Conservation (phyloP, 2,329 filamentous ascomycete genomes). For the Pseudogymnoascus sp. region DNA sequence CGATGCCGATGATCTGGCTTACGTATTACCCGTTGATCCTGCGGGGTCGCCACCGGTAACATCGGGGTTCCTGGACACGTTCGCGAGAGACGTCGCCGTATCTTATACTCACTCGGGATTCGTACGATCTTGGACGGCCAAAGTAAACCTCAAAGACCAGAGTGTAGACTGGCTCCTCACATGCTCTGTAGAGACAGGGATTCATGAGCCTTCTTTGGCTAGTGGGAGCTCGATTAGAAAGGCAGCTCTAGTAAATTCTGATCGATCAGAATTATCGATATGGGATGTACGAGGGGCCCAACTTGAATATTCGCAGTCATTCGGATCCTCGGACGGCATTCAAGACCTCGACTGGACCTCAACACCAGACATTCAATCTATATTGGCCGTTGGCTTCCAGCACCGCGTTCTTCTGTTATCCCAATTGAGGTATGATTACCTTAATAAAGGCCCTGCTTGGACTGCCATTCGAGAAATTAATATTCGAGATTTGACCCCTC, state of each 20-base stretch:
- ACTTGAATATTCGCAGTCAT: slow-evolving; percentile 73
- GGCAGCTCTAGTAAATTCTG: slow-evolving; percentile 70
- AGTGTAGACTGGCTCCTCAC: slow-evolving; percentile 76
- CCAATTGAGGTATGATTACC: slow-evolving; percentile 85
- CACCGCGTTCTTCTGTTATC: slow-evolving; percentile 74
- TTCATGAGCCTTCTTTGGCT: slow-evolving; percentile 65
- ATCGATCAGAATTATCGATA: slow-evolving; percentile 71
- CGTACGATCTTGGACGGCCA: slow-evolving; percentile 79
- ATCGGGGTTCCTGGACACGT: slow-evolving; percentile 76
- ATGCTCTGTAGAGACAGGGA: slow-evolving; percentile 70
- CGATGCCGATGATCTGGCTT: slow-evolving; percentile 49
- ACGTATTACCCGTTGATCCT: slow-evolving; percentile 76
- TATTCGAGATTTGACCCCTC: slow-evolving; percentile 73
- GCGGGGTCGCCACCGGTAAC: slow-evolving; percentile 65
- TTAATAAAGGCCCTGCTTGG: slow-evolving; percentile 86
- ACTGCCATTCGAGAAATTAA: slow-evolving; percentile 74
- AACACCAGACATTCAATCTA: slow-evolving; percentile 80
- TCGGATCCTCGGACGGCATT: slow-evolving; percentile 65
- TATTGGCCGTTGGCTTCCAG: slow-evolving; percentile 88
- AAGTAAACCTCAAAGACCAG: slow-evolving; percentile 52
- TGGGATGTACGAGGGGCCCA: slow-evolving; percentile 82
- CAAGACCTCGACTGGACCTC: slow-evolving; percentile 91
- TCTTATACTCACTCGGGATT: slow-evolving; percentile 72
- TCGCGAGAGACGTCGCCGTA: slow-evolving; percentile 77
- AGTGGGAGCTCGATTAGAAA: slow-evolving; percentile 84